phyloP scores from a whole-genome alignment of 345 rosid genomes.

The Eucalyptus coolabah region DNA sequence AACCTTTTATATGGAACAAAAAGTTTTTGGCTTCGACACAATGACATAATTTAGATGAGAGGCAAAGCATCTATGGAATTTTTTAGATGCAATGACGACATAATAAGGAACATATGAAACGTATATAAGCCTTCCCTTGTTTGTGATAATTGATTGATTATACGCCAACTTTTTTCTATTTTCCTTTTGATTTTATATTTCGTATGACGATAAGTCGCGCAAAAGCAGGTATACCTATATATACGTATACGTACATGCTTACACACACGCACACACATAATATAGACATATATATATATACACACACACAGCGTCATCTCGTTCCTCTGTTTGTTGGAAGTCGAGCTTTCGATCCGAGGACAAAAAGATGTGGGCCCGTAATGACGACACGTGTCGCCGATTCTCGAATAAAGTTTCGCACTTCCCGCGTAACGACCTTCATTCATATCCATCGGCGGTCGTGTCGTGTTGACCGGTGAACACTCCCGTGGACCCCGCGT shows the following conservation, averaged over 20 bases:
- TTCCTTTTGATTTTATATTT: background rate
- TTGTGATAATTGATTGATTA: background rate
- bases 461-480: background rate
- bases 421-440: background rate
- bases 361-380: background rate
- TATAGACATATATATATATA: too few species aligned
- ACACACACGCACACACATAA: too few species aligned
- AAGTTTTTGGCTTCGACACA: accelerated
- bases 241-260: background rate
- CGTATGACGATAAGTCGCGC: background rate
- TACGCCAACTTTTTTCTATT: background rate
- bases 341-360: background rate
- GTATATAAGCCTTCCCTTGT: accelerated
- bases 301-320: background rate
- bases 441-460: background rate
- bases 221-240: background rate
- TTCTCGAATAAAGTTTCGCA: background rate
- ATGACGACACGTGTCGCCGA: background rate
- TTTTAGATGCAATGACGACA: background rate
- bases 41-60: background rate
- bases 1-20: background rate
- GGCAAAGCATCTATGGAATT: background rate
- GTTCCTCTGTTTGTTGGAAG: background rate
- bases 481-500: background rate
- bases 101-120: background rate